Evolutionary conservation across 2,329 filamentous ascomycete genomes (phyloP).

Genomic region (Mariannaea elegans): DNA sequence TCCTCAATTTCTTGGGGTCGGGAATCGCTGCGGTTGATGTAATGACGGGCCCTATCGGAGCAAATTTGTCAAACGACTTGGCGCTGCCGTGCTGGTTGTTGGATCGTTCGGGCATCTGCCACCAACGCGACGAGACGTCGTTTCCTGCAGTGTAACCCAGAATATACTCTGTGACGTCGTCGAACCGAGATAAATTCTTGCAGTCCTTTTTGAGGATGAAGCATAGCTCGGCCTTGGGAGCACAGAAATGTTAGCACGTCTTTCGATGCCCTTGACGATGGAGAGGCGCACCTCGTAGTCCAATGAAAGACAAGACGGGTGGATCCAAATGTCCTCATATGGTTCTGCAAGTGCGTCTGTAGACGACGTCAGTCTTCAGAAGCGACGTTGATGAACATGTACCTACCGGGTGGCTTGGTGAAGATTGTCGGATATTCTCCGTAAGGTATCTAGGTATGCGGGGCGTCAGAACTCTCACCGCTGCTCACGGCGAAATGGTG

Average conservation of each 20-base stretch:
- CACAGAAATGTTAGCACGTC: neutral
- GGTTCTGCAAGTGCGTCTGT: neutral
- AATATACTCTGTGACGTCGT: neutral
- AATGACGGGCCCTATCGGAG: neutral
- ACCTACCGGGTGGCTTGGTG: neutral
- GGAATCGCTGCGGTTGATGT: neutral
- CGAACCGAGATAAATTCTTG: neutral
- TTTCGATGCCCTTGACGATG: neutral
- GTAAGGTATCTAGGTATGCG: neutral
- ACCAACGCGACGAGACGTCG: slow-evolving; percentile 1
- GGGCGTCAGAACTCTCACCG: too few relatives aligned
- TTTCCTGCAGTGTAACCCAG: neutral
- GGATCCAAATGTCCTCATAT: slow-evolving; percentile 4
- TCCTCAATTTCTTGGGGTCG: neutral
- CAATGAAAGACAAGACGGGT: neutral
- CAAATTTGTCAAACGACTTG: neutral
- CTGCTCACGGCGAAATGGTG: too few relatives aligned
- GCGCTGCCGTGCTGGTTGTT: neutral
- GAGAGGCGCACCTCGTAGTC: neutral
- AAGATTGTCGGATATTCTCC: slow-evolving; percentile 5
- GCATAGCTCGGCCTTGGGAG: neutral
- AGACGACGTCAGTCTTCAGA: neutral
- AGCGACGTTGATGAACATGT: neutral
- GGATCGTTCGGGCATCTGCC: neutral
- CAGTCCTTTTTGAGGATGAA: neutral